Evolutionary conservation across 192 early-diverging fungal genomes (phyloP).

Genomic region (Rhizophagus clarus): DNA sequence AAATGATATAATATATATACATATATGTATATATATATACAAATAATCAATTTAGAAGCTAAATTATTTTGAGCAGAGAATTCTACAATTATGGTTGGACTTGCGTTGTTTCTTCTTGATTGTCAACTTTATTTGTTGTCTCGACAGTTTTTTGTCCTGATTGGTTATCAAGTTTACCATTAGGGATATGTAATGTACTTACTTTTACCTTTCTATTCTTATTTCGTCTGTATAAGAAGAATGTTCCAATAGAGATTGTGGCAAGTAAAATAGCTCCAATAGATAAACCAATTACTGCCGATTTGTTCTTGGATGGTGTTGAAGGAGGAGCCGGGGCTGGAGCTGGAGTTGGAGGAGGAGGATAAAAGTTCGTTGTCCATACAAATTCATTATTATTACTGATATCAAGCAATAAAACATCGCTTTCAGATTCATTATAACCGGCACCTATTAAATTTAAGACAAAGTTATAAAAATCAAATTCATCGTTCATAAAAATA

Average conservation of each 20-base stretch:
- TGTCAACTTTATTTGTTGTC: too few species aligned
- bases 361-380: background rate
- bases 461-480: background rate
- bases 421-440: background rate
- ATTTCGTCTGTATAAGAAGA: background rate
- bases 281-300: background rate
- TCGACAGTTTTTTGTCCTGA: too few species aligned
- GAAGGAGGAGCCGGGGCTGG: background rate
- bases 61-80: too few species aligned
- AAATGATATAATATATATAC: too few species aligned
- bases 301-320: background rate
- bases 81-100: too few species aligned
- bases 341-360: too few species aligned
- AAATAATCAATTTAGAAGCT: too few species aligned
- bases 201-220: background rate
- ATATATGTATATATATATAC: too few species aligned
- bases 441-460: background rate
- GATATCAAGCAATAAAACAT: background rate
- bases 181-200: background rate
- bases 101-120: too few species aligned
- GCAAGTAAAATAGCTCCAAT: background rate
- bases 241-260: background rate
- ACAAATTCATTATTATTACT: background rate
- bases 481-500: background rate
- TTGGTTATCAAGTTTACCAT: too few species aligned